Conservation (phyloP, 352 stramenopile genomes). For the Phytophthora pluvialis region DNA sequence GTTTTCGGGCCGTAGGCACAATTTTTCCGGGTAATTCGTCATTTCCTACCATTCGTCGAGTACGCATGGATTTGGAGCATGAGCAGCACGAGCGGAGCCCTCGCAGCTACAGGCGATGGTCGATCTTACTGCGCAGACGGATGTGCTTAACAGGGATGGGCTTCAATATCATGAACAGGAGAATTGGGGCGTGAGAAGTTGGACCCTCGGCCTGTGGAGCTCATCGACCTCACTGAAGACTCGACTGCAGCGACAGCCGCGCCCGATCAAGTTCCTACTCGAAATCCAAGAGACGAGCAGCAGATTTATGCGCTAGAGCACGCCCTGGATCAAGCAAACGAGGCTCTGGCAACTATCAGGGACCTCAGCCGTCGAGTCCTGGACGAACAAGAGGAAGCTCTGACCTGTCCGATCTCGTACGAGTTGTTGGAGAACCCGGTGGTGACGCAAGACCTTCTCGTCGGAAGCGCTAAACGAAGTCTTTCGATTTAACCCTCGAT, state of each 20-base stretch:
- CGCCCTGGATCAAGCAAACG: slow-evolving; percentile 9
- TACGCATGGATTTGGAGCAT: too few species aligned
- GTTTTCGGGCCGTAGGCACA: too few species aligned
- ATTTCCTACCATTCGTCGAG: too few species aligned
- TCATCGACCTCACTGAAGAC: slow-evolving; percentile 11
- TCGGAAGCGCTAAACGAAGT: slow-evolving; percentile 4
- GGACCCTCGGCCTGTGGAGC: background rate
- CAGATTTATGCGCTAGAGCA: background rate
- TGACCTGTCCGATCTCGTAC: slow-evolving; percentile 22
- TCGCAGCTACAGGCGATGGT: background rate
- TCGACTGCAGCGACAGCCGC: background rate
- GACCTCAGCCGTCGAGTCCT: slow-evolving; percentile 1
- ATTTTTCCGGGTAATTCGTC: too few species aligned
- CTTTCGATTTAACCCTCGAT: background rate
- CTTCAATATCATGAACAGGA: background rate
- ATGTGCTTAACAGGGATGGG: background rate
- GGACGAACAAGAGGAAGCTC: slow-evolving; percentile 13
- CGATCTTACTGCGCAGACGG: background rate
- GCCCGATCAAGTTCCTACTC: background rate
- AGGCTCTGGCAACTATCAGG: background rate
- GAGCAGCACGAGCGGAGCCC: too few species aligned
- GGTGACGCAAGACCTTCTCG: slow-evolving; percentile 22
- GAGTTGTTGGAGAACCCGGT: slow-evolving; percentile 26
- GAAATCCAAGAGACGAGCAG: slow-evolving; percentile 1
- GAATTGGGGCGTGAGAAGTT: too few species aligned